phyloP scores from a whole-genome alignment of 129 eudicot species.

The Artemisia tridentata region DNA sequence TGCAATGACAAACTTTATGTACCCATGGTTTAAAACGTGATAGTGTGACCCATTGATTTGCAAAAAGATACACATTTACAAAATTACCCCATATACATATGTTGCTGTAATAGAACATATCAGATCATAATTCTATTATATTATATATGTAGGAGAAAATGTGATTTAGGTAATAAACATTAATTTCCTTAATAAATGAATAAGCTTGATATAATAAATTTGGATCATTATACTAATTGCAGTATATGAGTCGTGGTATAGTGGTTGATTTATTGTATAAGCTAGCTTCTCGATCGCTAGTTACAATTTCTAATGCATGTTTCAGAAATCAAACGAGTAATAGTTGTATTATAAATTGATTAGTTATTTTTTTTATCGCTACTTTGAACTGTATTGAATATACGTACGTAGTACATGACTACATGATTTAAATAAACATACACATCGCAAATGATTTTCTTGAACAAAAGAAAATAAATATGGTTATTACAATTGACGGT shows the following conservation, averaged over 20 bases:
- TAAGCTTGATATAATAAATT: background rate
- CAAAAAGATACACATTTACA: background rate
- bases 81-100: background rate
- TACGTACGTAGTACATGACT: too few species aligned
- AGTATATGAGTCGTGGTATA: background rate
- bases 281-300: too few species aligned
- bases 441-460: background rate
- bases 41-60: background rate
- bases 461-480: background rate
- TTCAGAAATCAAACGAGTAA: too few species aligned
- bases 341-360: too few species aligned
- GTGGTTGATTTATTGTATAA: too few species aligned
- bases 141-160: background rate
- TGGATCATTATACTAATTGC: background rate
- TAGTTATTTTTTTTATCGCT: too few species aligned
- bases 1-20: background rate
- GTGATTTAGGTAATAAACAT: background rate
- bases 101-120: background rate
- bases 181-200: background rate
- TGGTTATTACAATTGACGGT: too few species aligned
- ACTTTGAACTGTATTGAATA: too few species aligned
- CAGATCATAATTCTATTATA: background rate
- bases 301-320: too few species aligned
- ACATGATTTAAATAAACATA: too few species aligned
- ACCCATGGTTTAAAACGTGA: slow-evolving; percentile 4